Evolutionary conservation across 768 basidiomycete species (phyloP).

Genomic region (Arthromyces matolae): DNA sequence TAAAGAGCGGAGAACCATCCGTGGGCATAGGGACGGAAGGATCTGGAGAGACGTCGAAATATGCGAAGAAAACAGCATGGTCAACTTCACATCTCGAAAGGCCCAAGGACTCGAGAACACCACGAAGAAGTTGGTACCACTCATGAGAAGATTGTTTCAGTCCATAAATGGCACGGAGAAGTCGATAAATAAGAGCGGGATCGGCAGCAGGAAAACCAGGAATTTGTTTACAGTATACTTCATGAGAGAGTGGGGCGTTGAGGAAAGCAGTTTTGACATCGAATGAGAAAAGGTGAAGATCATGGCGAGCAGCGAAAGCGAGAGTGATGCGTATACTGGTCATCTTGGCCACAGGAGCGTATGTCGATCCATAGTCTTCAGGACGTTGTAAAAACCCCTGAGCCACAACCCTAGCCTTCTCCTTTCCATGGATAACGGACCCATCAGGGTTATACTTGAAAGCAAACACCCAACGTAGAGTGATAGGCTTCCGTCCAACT

Average conservation of each 20-base stretch:
- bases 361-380: no score
- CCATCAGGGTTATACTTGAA: slow-evolving; percentile 6
- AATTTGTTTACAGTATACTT: no score
- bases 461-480: slow-evolving; percentile 20
- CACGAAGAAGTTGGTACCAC: not conserved
- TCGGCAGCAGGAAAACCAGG: no score
- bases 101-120: slow-evolving; percentile 14
- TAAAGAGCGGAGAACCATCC: slow-evolving; percentile 9
- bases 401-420: slow-evolving; percentile 28
- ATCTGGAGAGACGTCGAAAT: slow-evolving; percentile 16
- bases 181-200: no score
- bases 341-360: no score
- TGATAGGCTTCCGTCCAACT: no score
- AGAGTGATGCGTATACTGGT: slow-evolving; percentile 22
- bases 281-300: slow-evolving; percentile 19
- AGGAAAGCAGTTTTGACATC: slow-evolving; percentile 28
- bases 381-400: slow-evolving; percentile 16
- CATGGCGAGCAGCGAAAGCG: slow-evolving; percentile 21
- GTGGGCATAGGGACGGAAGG: slow-evolving; percentile 15
- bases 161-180: slow-evolving; percentile 8
- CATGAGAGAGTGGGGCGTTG: no score
- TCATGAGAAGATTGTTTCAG: no score
- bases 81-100: slow-evolving; percentile 18
- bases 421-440: no score
- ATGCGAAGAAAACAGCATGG: no score